Conservation (phyloP, 1,284 basidiomycete genomes). For the Schizophyllum amplum region DNA sequence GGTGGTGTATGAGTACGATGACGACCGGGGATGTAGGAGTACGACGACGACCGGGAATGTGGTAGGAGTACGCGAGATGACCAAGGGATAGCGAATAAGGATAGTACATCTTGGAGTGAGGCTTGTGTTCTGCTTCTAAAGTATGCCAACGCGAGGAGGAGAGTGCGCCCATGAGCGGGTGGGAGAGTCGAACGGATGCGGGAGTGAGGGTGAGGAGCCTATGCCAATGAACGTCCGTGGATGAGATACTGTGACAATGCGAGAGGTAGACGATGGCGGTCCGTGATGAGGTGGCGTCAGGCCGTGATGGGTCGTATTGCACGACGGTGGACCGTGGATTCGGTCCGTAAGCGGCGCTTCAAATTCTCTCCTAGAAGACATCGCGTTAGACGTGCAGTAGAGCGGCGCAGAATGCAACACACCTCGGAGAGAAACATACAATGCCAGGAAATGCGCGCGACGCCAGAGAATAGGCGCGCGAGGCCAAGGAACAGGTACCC, state of each 20-base stretch:
- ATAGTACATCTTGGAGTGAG: background rate
- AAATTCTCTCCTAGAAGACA: too few relatives aligned
- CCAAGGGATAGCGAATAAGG: background rate
- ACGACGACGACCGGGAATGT: background rate
- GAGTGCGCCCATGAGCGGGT: background rate
- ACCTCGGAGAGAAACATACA: too few relatives aligned
- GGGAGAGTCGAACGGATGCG: background rate
- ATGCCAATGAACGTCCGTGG: background rate
- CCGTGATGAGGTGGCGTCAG: too few relatives aligned
- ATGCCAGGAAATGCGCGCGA: too few relatives aligned
- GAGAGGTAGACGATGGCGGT: background rate
- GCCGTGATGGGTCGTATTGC: too few relatives aligned
- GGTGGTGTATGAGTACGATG: background rate
- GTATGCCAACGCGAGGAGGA: too few relatives aligned
- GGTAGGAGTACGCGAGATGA: background rate
- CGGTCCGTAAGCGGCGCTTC: too few relatives aligned
- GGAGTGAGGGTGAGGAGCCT: background rate
- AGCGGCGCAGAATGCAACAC: too few relatives aligned
- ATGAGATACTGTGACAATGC: background rate
- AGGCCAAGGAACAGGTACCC: too few relatives aligned
- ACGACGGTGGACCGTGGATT: too few relatives aligned
- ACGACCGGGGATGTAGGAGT: background rate
- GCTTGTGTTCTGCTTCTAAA: background rate
- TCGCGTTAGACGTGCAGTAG: too few relatives aligned
- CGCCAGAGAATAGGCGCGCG: too few relatives aligned